Evolutionary conservation across 2,329 filamentous ascomycete species (phyloP).

Genomic region (Fusarium poae): DNA sequence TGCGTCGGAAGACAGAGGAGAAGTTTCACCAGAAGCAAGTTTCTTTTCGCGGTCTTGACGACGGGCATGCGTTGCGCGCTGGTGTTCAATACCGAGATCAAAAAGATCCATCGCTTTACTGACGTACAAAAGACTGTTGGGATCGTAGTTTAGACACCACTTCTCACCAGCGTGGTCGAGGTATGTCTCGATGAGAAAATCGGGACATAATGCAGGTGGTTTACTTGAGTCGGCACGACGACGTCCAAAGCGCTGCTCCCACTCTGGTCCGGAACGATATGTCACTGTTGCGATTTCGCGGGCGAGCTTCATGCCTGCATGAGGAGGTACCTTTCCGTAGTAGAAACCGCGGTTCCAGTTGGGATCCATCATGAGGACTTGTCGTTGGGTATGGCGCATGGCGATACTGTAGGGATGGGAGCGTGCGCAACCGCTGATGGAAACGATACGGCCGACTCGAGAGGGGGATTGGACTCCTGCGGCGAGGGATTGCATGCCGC

Average conservation of each 20-base stretch:
- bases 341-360: slow-evolving; percentile 98
- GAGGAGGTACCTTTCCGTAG: slow-evolving; percentile 87
- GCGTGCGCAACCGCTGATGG: slow-evolving; percentile 91
- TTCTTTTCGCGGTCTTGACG: slow-evolving; percentile 71
- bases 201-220: slow-evolving; percentile 92
- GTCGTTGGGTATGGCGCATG: slow-evolving; percentile 97
- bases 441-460: slow-evolving; percentile 84
- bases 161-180: slow-evolving; percentile 98
- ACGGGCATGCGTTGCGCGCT: slow-evolving; percentile 71
- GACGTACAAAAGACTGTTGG: slow-evolving; percentile 95
- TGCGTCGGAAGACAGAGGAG: slow-evolving; percentile 55
- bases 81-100: slow-evolving; percentile 82
- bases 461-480: slow-evolving; percentile 86
- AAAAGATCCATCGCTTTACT: slow-evolving; percentile 99
- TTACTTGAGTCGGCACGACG: slow-evolving; percentile 86
- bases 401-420: slow-evolving; percentile 98
- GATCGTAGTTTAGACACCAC: slow-evolving; percentile 95
- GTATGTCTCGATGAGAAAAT: slow-evolving; percentile 98
- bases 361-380: slow-evolving; percentile 99
- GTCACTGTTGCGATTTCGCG: slow-evolving; percentile 98
- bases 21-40: slow-evolving; percentile 67
- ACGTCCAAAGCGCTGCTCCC: slow-evolving; percentile 94
- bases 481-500: slow-evolving; percentile 96
- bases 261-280: slow-evolving; percentile 95
- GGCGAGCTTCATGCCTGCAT: slow-evolving; percentile 97